Evolutionary conservation across 2,329 filamentous ascomycete genomes (phyloP).

Genomic region (Fusarium sp.): DNA sequence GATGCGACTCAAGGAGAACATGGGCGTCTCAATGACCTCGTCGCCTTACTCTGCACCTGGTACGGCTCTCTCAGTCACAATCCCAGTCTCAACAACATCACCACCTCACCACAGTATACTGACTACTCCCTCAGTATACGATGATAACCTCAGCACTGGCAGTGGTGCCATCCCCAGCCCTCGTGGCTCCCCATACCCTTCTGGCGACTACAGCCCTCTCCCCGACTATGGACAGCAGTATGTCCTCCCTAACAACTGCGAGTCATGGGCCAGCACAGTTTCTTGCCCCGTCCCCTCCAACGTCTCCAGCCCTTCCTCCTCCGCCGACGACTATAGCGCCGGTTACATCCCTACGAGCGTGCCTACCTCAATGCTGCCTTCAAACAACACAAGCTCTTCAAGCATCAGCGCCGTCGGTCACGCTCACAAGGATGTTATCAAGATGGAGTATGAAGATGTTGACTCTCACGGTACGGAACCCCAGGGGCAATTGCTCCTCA

Average conservation of each 20-base stretch:
- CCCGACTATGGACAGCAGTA: constrained; percentile 59
- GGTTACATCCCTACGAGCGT: constrained; percentile 65
- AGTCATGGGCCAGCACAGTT: constrained; percentile 61
- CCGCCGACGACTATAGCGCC: constrained; percentile 61
- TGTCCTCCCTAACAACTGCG: constrained; percentile 58
- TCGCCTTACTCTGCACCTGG: constrained; percentile 59
- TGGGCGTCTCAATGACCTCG: constrained; percentile 59
- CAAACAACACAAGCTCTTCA: constrained; percentile 49
- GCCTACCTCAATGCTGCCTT: constrained; percentile 59
- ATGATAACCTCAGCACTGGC: constrained; percentile 57
- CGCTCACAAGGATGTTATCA: constrained; percentile 55
- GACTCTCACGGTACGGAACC: constrained; percentile 50
- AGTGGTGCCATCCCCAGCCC: constrained; percentile 59
- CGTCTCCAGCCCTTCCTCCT: constrained; percentile 66
- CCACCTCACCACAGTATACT: constrained; percentile 24
- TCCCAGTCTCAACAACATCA: neutral
- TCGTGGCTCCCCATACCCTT: constrained; percentile 61
- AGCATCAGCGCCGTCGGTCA: constrained; percentile 51
- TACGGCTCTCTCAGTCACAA: constrained; percentile 44
- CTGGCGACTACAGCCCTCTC: constrained; percentile 59
- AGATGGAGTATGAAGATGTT: constrained; percentile 58
- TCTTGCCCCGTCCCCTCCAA: constrained; percentile 62
- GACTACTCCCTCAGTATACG: constrained; percentile 53
- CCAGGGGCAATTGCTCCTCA: constrained; percentile 7
- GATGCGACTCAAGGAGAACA: constrained; percentile 58